Evolutionary conservation across 2,329 filamentous ascomycete species (phyloP).

Genomic region (Dothiorella sarmentorum): DNA sequence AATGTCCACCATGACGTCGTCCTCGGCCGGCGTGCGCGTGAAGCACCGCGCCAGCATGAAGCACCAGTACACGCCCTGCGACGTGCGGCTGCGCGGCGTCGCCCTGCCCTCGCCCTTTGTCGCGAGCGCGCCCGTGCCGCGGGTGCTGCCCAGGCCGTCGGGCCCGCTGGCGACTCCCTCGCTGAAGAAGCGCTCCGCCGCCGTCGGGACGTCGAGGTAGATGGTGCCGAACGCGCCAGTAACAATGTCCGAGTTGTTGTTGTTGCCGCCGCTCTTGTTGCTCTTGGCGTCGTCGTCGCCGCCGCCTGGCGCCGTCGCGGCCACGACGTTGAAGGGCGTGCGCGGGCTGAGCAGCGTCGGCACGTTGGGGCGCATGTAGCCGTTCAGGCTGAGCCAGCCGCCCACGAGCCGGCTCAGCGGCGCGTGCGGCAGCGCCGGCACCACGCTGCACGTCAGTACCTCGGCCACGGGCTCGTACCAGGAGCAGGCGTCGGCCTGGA

Average conservation of each 20-base stretch:
- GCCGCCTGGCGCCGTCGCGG: not conserved
- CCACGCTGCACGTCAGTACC: not conserved
- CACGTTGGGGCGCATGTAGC: not conserved
- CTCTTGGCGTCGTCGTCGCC: no score
- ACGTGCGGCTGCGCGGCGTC: not conserved
- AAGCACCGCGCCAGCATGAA: constrained; percentile 10
- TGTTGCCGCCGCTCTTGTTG: no score
- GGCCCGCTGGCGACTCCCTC: no score
- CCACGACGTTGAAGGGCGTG: not conserved
- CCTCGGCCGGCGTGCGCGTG: constrained; percentile 11
- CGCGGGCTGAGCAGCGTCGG: constrained; percentile 6
- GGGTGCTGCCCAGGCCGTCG: no score
- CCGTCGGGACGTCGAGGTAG: not conserved
- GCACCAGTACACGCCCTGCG: constrained; percentile 14
- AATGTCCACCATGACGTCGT: constrained; percentile 4
- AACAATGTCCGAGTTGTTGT: no score
- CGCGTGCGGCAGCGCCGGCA: not conserved
- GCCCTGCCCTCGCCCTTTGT: not conserved
- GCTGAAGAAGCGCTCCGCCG: no score
- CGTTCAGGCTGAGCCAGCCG: not conserved
- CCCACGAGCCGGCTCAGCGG: not conserved
- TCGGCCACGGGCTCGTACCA: constrained; percentile 15
- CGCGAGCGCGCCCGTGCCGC: no score
- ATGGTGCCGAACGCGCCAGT: constrained; percentile 6
- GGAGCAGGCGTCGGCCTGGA: constrained; percentile 14